Base-by-base conservation (phyloP, 495 filamentous ascomycete species). In the Sordaria brevicollis region DNA sequence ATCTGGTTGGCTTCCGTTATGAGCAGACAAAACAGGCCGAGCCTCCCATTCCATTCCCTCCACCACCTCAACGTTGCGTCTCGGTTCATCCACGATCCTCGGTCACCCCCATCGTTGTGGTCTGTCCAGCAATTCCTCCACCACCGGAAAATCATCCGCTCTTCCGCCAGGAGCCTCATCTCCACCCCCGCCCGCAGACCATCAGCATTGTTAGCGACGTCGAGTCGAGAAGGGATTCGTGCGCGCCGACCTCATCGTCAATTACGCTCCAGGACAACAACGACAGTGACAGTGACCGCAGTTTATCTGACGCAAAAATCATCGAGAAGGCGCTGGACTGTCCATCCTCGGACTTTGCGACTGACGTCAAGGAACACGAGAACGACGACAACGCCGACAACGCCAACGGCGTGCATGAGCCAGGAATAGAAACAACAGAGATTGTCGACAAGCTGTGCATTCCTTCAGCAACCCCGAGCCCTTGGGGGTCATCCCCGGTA, bases 1-100 rank as follows among this genome's bases (percentile, higher is more conserved):
- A 79, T 73, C 75, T 86, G 71, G 81, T 84, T 65, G 85, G 79
- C 37, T 72, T 89, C 65, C 82, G 85, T 19, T 89, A 89, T 76
- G 84, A 87, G 71, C 79, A 86, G 71, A 86, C 86, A 15, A 75
- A 81, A 35, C 80, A 84, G 71, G 84, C 83, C 17, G 81, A 87
- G 73, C 84, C 85, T 35, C 87, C 87, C 7, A 86, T 86, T 66
- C 86, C 85, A 2, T 76, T 87, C 29, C 82, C 83, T 69, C 80
- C 81, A 34, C 79, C 81, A n/a, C 76, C 78, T 35, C 77, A 76
- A 49, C 77, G 10, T 72, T 71, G 31, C 80, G 80, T 31, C 49
- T 62, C 49, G 25, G 33, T 62, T 33, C 49, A 25, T 62, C 49
- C 49, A 25, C 49, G 49, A 5, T 31, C 25, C 49, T 62, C 54